Evolutionary conservation across 2,329 filamentous ascomycete species (phyloP).

Genomic region (Diplodia sapinea): DNA sequence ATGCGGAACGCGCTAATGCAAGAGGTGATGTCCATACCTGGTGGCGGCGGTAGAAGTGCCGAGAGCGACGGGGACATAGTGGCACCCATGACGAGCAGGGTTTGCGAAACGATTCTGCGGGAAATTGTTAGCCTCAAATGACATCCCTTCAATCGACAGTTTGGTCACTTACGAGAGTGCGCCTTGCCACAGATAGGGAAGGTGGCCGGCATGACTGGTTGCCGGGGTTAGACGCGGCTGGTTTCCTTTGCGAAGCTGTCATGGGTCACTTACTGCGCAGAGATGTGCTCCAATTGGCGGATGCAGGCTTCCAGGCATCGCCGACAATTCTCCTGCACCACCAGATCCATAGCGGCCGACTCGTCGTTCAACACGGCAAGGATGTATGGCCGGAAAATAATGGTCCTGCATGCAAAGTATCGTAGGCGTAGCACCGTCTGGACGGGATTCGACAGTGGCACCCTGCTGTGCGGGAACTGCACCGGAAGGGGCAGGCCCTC

Average conservation of each 20-base stretch:
- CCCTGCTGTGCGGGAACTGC: slow-evolving; percentile 75
- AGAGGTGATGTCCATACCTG: not conserved
- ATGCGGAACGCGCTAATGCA: not conserved
- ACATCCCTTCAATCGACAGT: not conserved
- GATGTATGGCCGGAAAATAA: slow-evolving; percentile 85
- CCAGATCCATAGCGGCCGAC: slow-evolving; percentile 70
- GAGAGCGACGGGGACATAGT: slow-evolving; percentile 78
- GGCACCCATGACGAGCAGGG: slow-evolving; percentile 81
- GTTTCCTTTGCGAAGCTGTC: slow-evolving; percentile 14
- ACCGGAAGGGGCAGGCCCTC: slow-evolving; percentile 75
- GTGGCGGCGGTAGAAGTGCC: slow-evolving; percentile 63
- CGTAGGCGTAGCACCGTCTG: slow-evolving; percentile 79
- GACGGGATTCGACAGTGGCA: slow-evolving; percentile 72
- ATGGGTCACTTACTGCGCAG: slow-evolving; percentile 68
- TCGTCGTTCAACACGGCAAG: slow-evolving; percentile 80
- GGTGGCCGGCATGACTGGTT: slow-evolving; percentile 74
- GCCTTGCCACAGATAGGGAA: slow-evolving; percentile 86
- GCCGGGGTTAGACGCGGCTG: slow-evolving; percentile 22
- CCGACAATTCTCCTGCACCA: slow-evolving; percentile 77
- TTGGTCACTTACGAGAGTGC: slow-evolving; percentile 60
- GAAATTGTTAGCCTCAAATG: slow-evolving; percentile 18
- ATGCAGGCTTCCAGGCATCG: slow-evolving; percentile 82
- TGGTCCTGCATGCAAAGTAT: slow-evolving; percentile 84
- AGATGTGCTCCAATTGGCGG: slow-evolving; percentile 78
- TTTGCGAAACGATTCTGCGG: slow-evolving; percentile 78